Evolutionary conservation across 2,329 filamentous ascomycete species (phyloP), one percentile per base, ranked within the genome.

Genomic region (Didymella lethalis): DNA sequence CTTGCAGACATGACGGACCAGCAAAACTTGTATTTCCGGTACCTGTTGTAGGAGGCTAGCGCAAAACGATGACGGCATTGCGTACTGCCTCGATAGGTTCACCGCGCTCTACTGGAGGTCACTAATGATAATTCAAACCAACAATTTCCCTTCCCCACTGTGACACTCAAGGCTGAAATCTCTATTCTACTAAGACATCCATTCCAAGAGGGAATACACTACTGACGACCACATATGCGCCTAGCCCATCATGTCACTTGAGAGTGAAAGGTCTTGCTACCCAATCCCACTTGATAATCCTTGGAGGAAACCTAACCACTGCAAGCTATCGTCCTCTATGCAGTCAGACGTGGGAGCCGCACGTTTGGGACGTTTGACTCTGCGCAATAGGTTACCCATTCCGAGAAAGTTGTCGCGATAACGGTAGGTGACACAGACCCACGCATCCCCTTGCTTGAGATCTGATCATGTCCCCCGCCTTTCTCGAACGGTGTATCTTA

Each of bases 1-100:
- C 55, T 68, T 10, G 57, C 64, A n/a, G 66, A 68, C 12, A 68
- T 67, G 64, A 68, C 66, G 25, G 66, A 68, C 20, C 61, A 62
- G 45, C 57, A 67, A 48, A 68, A 68, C 25, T 48, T 68, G 26
- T 68, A 66, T 51, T 67, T 68, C 60, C 59, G 66, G 8, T 67
- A 68, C 41, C 23, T 68, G n/a, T 44, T 68, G 46, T 68, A 57
- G 40, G 7, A 26, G 11, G 16, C 16, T n/a, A 36, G 14, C 32
- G 16, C 16, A n/a, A 8, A 36, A 36, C 3, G 23, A 36, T 36
- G 32, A 18, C 32, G 16, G 18, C 32, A 36, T 32, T 16, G 29
- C 31, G 11, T 36, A 18, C 7, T 14, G 32, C 32, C 7, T 40
- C 36, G 11, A 18, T 20, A 20, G 3, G 20, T 40, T 7, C 36